phyloP scores from a whole-genome alignment of 441 rosid genomes.

The Cnidoscolus chayamansa region DNA sequence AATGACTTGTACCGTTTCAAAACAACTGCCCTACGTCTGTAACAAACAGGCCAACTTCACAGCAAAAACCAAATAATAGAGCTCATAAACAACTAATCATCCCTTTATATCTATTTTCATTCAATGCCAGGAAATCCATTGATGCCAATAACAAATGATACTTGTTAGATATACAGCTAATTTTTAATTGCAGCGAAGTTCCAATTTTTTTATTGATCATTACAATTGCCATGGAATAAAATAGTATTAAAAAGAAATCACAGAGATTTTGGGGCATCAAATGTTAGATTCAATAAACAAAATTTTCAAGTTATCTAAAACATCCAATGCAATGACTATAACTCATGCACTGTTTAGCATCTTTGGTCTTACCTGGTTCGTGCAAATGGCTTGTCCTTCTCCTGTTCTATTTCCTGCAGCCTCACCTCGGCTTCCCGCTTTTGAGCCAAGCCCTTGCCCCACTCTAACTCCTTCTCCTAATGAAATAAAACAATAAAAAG shows the following conservation, averaged over 20 bases:
- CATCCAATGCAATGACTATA: neutral
- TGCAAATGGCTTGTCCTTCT: conserved; percentile 91
- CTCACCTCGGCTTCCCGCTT: conserved; percentile 84
- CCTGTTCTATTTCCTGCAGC: conserved; percentile 65
- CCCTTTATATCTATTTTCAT: neutral
- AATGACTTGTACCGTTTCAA: neutral
- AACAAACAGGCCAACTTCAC: neutral
- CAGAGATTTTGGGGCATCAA: neutral
- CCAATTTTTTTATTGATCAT: neutral
- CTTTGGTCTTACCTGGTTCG: conserved; percentile 57
- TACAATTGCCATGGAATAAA: neutral
- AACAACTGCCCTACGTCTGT: neutral
- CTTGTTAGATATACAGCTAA: neutral
- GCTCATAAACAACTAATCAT: neutral
- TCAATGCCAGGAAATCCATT: neutral
- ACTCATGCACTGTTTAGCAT: neutral
- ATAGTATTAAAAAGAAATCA: neutral
- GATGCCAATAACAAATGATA: neutral
- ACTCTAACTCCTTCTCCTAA: conserved; percentile 80
- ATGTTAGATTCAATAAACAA: too few species aligned
- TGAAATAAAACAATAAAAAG: conserved; percentile 9
- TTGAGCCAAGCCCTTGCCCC: conserved; percentile 97
- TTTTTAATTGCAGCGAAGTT: neutral
- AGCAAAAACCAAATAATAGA: too few species aligned
- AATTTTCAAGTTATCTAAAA: neutral